Base-by-base conservation (phyloP, 495 filamentous ascomycete genomes). In the Penicillium robsamsonii region DNA sequence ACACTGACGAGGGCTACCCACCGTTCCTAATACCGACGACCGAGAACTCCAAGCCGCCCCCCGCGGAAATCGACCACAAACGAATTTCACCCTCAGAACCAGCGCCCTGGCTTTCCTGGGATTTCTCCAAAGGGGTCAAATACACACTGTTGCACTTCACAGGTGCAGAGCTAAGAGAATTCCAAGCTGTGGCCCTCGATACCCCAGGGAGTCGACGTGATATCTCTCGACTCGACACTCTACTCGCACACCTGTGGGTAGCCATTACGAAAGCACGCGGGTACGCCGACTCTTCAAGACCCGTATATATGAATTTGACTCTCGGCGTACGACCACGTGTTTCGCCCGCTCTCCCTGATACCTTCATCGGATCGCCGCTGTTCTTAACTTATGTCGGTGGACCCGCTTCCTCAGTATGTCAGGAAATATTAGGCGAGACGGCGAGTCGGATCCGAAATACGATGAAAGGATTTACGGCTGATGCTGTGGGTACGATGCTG, bases 161-260 rank as follows among this genome's bases (percentile, higher is more conserved):
- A n/a, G 45, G 25, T 17, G 2, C 13, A 8, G 31, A 46, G 10
- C 33, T 54, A 7, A 27, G 47, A 13, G 24, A 48, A 0, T 55
- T 71, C 24, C 43, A 69, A 25, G 52, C 65, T 2, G 11, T 10
- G 2, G 53, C 70, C 4, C 66, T 40, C 25, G 38, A 59, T 3
- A n/a, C 46, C 20, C 55, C 61, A 5, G 45, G 40, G 11, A 15
- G 17, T 5, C 27, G 27, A n/a, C 18, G 27, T 25, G 61, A 61
- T 54, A 57, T 69, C 12, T 72, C 64, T 35, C 60, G 66, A 18
- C 66, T 70, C 18, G 71, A 74, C 37, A 66, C 66, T 7, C 30
- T 74, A 6, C 47, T 74, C 22, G 70, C 70, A 2, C 68, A 72
- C 35, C 46, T 72, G 30, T 72, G 70, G 71, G 57, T 60, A 3